Base-by-base conservation (phyloP, 2,329 filamentous ascomycete genomes). In the Claviceps paspali region DNA sequence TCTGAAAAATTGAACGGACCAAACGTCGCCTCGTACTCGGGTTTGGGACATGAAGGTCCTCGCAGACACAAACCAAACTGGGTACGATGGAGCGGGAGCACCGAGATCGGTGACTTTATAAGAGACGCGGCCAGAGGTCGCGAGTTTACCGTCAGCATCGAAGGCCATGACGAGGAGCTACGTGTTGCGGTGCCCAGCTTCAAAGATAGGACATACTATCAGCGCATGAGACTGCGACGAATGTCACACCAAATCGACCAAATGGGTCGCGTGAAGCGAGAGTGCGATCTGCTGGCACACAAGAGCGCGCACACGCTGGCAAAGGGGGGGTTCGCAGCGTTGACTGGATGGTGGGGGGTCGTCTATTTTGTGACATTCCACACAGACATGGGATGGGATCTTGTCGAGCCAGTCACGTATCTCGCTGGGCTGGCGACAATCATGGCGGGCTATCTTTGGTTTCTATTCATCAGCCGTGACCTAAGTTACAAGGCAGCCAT, bases 81-180 rank as follows among this genome's bases (percentile, higher is more conserved):
- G 63, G 83, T 94, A 2, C 77, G 85, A 22, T 95, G 87, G 87
- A 86, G 80, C 31, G 76, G 77, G 29, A 83, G 79, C 22, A 94
- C 87, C 1, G 87, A 95, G 54, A 81, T 95, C 23, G 87, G 87
- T 8, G 87, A 94, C 59, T 95, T 95, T 52, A 91, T 95, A 45
- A 76, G 85, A 7, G 87, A 95, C 52, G 86, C 87, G 0, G 83
- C 86, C 0, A 68, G 83, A 3, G 83, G 82, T 0, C 76, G 82
- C 38, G 84, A 93, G 52, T 94, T 95, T 52, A 76, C 80, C 3
- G 76, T 95, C 30, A 74, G 80, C 37, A 83, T 95, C 39, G 81
- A 92, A 52, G 83, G 83, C 0, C 61, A 64, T 39, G 45, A 55
- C 9, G 46, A 59, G 11, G 75, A 85, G 47, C 79, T 94, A 46